Evolutionary conservation across 2,329 filamentous ascomycete genomes (phyloP).

Genomic region (Aspergillus brunneoviolaceus): DNA sequence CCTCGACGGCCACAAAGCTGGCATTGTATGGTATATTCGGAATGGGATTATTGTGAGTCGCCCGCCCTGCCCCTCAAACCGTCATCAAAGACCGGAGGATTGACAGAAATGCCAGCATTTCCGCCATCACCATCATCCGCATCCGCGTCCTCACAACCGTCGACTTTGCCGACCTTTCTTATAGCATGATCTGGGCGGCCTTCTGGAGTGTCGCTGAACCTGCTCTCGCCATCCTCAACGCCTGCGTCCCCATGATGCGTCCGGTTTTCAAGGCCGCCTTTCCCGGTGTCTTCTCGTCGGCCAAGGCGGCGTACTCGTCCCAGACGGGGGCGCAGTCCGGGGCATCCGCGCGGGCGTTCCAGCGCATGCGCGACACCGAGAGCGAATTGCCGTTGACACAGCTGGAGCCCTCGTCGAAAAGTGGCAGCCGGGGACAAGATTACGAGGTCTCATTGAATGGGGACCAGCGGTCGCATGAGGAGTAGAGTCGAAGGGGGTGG

Average conservation of each 20-base stretch:
- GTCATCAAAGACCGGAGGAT: too few relatives aligned
- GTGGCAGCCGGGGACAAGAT: neutral
- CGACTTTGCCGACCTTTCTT: slow-evolving; percentile 23
- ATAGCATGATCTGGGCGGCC: slow-evolving; percentile 24
- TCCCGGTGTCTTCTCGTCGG: slow-evolving; percentile 9
- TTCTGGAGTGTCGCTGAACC: slow-evolving; percentile 30
- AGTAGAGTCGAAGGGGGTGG: neutral
- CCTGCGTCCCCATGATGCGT: slow-evolving; percentile 27
- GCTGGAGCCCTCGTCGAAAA: neutral
- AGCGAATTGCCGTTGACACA: slow-evolving; percentile 1
- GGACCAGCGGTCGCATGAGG: neutral
- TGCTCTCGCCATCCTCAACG: slow-evolving; percentile 23
- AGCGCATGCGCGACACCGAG: neutral
- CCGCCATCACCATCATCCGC: slow-evolving; percentile 26
- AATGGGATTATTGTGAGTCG: slow-evolving; percentile 25
- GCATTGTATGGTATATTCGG: slow-evolving; percentile 25
- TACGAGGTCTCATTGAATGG: neutral
- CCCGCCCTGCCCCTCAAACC: neutral
- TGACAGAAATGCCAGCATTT: slow-evolving; percentile 15
- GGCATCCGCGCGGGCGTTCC: neutral
- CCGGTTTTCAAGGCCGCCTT: slow-evolving; percentile 21
- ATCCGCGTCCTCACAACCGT: slow-evolving; percentile 23
- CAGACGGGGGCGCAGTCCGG: slow-evolving; percentile 3
- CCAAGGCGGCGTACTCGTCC: neutral
- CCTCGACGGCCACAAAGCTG: slow-evolving; percentile 23